These are phyloP conservation scores for Coelastrella sp. DNA, from an alignment of 139 green algal species.

Conservation along the genomic window DNA sequence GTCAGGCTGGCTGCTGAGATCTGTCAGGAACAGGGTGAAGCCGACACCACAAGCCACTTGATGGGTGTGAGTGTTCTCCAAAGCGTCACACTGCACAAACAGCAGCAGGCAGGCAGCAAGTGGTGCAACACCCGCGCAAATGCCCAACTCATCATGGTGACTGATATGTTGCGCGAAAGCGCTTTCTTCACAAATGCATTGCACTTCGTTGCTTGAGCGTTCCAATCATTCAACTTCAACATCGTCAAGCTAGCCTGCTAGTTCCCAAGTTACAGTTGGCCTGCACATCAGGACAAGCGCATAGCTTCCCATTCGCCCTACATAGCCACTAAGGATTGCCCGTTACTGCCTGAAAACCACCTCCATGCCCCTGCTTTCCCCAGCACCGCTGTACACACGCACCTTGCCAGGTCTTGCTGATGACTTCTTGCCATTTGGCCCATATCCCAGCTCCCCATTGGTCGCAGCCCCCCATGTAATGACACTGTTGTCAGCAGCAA, in stretches of 20 bases:
- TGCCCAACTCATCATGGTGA: background rate
- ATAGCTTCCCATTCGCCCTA: no score
- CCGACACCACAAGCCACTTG: conserved; percentile 85
- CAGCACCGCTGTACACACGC: background rate
- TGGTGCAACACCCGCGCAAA: background rate
- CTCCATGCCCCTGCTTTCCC: background rate
- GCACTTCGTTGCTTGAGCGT: no score
- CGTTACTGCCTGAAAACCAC: background rate
- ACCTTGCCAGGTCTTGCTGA: conserved; percentile 91
- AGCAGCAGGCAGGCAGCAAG: background rate
- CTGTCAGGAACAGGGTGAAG: conserved; percentile 87
- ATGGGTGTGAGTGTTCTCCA: conserved; percentile 67
- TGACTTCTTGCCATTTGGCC: conserved; percentile 90
- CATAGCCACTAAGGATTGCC: no score
- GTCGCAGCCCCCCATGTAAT: conserved; percentile 90
- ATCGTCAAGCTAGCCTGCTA: no score
- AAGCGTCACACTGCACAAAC: conserved; percentile 58
- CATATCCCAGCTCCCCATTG: conserved; percentile 94
- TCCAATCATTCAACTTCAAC: no score
- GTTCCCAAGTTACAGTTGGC: no score
- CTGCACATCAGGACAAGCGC: no score
- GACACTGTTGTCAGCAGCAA: conserved; percentile 80
- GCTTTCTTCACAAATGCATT: no score
- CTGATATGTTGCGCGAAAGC: background rate
- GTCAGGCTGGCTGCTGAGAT: conserved; percentile 50